Evolutionary conservation across 2,329 filamentous ascomycete species (phyloP).

Genomic region (Capronia coronata): DNA sequence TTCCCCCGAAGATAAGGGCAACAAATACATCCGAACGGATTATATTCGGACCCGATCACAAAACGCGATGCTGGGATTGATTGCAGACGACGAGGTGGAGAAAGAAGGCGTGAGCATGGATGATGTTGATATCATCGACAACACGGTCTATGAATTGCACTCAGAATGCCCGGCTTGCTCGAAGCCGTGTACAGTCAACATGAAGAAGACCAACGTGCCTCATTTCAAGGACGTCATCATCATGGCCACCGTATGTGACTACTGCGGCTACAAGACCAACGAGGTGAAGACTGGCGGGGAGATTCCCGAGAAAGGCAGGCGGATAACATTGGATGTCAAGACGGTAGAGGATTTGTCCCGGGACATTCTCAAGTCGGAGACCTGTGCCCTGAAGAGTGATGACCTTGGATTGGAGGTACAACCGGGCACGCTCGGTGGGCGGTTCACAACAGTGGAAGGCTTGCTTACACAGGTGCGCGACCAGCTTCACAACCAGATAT

Average conservation of each 20-base stretch:
- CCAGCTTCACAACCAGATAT: conserved; percentile 82
- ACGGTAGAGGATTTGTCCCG: conserved; percentile 68
- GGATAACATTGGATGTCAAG: conserved; percentile 69
- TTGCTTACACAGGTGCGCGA: conserved; percentile 86
- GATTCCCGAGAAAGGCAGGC: conserved; percentile 77
- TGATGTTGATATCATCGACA: conserved; percentile 78
- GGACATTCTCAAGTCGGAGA: conserved; percentile 95
- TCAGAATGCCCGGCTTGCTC: conserved; percentile 87
- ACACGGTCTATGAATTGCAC: conserved; percentile 89
- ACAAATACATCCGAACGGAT: conserved; percentile 82
- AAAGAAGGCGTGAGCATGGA: conserved; percentile 50
- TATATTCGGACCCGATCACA: conserved; percentile 78
- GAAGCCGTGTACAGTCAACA: conserved; percentile 79
- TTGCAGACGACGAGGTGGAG: conserved; percentile 38
- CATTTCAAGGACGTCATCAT: conserved; percentile 96
- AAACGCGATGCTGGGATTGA: conserved; percentile 76
- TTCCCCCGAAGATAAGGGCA: conserved; percentile 64
- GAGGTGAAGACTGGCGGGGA: conserved; percentile 97
- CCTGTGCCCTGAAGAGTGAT: conserved; percentile 76
- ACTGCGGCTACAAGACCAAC: conserved; percentile 90
- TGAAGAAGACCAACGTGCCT: conserved; percentile 98
- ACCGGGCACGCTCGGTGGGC: conserved; percentile 86
- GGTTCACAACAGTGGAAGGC: conserved; percentile 95
- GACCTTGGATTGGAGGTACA: conserved; percentile 83
- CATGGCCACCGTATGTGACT: conserved; percentile 87